These are phyloP conservation scores for Tulasnella sp. DNA, from an alignment of 768 basidiomycete species.

Conservation along the genomic window DNA sequence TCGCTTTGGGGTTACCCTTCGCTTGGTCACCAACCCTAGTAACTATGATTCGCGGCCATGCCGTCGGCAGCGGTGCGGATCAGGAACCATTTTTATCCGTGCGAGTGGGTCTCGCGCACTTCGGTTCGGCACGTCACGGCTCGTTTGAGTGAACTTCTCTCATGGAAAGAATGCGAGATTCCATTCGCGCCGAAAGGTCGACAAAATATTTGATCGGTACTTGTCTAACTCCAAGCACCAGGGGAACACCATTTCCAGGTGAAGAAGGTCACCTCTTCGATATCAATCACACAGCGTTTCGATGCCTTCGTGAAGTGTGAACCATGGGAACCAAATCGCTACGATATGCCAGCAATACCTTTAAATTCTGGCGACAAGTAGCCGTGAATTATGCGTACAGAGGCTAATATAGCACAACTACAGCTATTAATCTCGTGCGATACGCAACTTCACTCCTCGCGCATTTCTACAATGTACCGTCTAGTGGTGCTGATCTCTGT, in stretches of 20 bases:
- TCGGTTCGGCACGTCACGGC: neutral
- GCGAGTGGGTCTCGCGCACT: neutral
- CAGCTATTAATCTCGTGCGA: neutral
- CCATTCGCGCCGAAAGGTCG: neutral
- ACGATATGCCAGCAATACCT: neutral
- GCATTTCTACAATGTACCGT: neutral
- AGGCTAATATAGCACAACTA: neutral
- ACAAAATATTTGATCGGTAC: neutral
- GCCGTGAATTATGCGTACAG: neutral
- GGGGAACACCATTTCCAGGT: neutral
- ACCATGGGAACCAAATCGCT: neutral
- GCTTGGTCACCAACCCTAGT: neutral
- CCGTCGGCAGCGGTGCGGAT: neutral
- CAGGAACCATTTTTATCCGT: neutral
- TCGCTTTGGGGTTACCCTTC: too few relatives aligned
- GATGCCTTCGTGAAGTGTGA: neutral
- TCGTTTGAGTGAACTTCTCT: neutral
- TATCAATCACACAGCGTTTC: too few relatives aligned
- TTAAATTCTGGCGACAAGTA: neutral
- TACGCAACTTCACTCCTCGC: neutral
- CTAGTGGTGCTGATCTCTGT: neutral
- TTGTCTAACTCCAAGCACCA: neutral
- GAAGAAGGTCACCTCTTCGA: neutral
- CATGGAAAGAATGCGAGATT: neutral
- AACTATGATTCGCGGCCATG: neutral